Evolutionary conservation across 2,329 filamentous ascomycete species (phyloP).

Genomic region (Sporothrix brasiliensis): DNA sequence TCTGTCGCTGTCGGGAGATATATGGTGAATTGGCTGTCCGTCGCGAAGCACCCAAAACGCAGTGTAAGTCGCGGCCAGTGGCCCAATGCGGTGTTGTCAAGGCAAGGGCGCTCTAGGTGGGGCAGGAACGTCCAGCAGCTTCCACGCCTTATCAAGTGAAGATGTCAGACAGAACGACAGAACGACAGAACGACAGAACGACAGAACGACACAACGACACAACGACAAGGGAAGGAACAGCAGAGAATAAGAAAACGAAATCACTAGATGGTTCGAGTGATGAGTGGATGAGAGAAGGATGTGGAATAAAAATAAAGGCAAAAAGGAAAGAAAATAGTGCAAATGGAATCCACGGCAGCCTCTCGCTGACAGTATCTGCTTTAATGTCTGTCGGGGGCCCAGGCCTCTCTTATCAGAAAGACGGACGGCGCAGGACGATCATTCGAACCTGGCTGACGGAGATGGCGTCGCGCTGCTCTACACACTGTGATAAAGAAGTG

Average conservation of each 20-base stretch:
- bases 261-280: not conserved
- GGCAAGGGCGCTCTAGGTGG: constrained; percentile 14
- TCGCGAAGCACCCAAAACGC: not conserved
- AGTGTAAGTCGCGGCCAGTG: constrained; percentile 12
- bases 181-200: not conserved
- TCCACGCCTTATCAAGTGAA: constrained; percentile 7
- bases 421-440: not conserved
- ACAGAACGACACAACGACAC: not conserved
- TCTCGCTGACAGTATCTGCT: not conserved
- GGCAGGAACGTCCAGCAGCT: constrained; percentile 17
- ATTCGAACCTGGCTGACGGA: not conserved
- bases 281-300: not conserved
- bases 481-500: not conserved
- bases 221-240: not conserved
- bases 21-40: not conserved
- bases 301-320: not conserved
- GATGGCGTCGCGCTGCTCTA: not conserved
- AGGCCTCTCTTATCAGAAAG: constrained; percentile 15
- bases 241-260: not conserved
- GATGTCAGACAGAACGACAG: not conserved
- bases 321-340: not conserved
- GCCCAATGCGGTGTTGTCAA: constrained; percentile 17
- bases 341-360: constrained; percentile 21
- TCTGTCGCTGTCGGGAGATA: not conserved
- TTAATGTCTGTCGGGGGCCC: not conserved